Percentiles rank a stretch among this genome's conserved stretches.
Evolutionary conservation across 2,329 filamentous ascomycete genomes (phyloP).

Genomic region (Neopestalotiopsis sp.): DNA sequence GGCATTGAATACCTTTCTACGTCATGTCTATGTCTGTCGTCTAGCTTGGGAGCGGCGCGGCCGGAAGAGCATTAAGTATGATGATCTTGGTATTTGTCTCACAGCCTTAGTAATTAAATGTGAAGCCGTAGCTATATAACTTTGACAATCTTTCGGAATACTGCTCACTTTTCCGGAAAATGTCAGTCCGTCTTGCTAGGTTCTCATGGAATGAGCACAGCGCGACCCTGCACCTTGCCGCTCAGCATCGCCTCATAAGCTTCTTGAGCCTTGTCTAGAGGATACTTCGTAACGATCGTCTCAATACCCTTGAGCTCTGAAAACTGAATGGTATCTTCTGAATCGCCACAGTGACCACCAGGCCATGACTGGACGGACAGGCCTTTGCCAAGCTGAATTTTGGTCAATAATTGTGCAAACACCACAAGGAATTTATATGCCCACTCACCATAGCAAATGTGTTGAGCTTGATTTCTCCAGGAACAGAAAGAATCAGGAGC

Average conservation of each 20-base stretch:
- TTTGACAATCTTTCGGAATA: no score
- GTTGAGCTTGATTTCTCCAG: conserved; percentile 23
- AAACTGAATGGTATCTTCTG: conserved; percentile 25
- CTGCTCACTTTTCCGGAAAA: not conserved
- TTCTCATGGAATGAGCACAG: conserved; percentile 18
- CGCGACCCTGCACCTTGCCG: conserved; percentile 24
- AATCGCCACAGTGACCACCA: conserved; percentile 21
- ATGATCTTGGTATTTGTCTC: no score
- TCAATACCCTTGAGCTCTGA: conserved; percentile 23
- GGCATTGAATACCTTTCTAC: no score
- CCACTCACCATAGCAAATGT: conserved; percentile 20
- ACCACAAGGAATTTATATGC: not conserved
- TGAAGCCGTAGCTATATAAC: no score
- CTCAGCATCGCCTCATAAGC: conserved; percentile 25
- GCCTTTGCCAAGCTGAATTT: conserved; percentile 27
- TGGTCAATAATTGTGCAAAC: not conserved
- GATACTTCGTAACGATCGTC: conserved; percentile 24
- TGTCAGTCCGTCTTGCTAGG: not conserved
- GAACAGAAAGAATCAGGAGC: conserved; percentile 23
- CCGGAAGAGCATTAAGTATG: no score
- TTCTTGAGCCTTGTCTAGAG: conserved; percentile 23
- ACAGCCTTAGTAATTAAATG: not conserved
- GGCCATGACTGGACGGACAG: conserved; percentile 26
- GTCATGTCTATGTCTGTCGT: no score
- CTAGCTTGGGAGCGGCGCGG: no score